Conservation (phyloP, 169 alveolate species). For the Plasmodium sp. region DNA sequence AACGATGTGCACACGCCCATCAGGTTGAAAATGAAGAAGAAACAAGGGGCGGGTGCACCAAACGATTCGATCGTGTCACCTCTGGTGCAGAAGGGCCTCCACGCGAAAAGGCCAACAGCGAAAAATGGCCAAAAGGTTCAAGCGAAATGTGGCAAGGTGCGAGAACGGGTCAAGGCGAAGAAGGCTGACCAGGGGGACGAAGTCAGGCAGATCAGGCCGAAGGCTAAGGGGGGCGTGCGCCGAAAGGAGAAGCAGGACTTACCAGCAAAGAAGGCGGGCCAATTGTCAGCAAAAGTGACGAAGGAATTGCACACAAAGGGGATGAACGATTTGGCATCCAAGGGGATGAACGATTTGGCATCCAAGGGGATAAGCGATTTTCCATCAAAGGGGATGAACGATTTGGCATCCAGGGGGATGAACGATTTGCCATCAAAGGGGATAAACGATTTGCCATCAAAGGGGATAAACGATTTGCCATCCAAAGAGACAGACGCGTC, state of each 20-base stretch:
- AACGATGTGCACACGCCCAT: not conserved
- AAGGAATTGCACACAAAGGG: too few relatives aligned
- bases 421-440: too few relatives aligned
- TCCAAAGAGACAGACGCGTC: too few relatives aligned
- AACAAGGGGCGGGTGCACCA: not conserved
- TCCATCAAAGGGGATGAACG: too few relatives aligned
- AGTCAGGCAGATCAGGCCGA: not conserved
- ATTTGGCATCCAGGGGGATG: too few relatives aligned
- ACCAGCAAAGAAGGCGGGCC: not conserved
- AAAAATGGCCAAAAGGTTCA: not conserved
- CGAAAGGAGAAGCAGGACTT: not conserved
- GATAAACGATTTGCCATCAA: too few relatives aligned
- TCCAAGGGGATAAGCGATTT: too few relatives aligned
- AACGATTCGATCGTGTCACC: not conserved
- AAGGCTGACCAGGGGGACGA: not conserved
- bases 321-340: too few relatives aligned
- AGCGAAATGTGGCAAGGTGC: not conserved
- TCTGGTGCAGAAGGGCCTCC: not conserved
- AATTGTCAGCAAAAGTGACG: too few relatives aligned
- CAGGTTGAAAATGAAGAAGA: conserved; percentile 18
- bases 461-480: too few relatives aligned
- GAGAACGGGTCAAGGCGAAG: not conserved
- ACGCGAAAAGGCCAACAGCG: not conserved
- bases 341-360: too few relatives aligned
- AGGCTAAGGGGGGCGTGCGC: not conserved